phyloP scores from a whole-genome alignment of 352 stramenopile species.

The Phytopythium ostracodes region DNA sequence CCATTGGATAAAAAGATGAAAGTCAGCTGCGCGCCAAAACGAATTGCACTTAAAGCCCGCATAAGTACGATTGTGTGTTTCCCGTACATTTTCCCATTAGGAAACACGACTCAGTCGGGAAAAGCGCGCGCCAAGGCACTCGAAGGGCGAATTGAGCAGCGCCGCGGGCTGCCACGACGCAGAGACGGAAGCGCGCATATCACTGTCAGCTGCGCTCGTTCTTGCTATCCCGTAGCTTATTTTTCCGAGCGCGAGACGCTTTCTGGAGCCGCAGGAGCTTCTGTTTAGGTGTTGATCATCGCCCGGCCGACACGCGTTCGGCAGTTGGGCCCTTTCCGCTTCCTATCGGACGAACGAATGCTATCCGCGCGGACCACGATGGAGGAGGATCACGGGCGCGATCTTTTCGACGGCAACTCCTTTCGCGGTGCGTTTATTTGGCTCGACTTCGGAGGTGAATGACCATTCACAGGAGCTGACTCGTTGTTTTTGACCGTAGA shows the following conservation, averaged over 20 bases:
- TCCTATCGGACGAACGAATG: conserved; percentile 14
- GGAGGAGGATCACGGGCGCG: conserved; percentile 26
- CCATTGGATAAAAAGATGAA: conserved; percentile 1
- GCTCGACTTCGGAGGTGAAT: neutral
- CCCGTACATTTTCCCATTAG: neutral
- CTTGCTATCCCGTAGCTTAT: neutral
- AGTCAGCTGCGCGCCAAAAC: conserved; percentile 3
- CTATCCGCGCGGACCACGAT: conserved; percentile 20
- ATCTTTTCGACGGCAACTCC: conserved; percentile 10
- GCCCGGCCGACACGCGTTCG: neutral
- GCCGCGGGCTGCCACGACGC: neutral
- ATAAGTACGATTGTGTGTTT: neutral
- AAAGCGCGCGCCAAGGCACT: neutral
- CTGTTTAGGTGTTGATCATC: neutral
- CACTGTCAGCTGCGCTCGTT: neutral
- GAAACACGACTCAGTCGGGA: neutral
- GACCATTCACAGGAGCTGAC: neutral
- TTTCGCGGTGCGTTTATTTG: conserved; percentile 16
- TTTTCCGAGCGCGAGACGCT: neutral
- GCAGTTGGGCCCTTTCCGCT: conserved; percentile 5
- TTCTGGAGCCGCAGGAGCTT: neutral
- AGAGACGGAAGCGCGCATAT: neutral
- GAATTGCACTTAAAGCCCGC: neutral
- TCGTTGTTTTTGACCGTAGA: conserved; percentile 11
- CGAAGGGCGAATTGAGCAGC: neutral